Percentiles rank a stretch among this genome's conserved stretches.
These are phyloP conservation scores for Ogataea trehalophila DNA, from an alignment of 805 yeast species.

Conservation along the genomic window DNA sequence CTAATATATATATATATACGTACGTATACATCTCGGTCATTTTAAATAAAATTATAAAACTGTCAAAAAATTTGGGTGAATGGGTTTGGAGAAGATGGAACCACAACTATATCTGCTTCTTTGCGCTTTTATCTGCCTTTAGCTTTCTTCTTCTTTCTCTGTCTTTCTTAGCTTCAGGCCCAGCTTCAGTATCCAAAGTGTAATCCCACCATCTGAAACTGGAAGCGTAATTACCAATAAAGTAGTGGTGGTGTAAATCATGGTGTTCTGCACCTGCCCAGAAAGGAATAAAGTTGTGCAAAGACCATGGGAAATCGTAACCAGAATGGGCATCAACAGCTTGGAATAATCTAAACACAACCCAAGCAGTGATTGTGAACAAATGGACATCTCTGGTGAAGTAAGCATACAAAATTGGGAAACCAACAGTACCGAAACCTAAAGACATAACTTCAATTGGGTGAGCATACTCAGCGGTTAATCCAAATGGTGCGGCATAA, in stretches of 20 bases:
- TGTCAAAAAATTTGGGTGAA: neutral
- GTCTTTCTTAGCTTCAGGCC: conserved; percentile 44
- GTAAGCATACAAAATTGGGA: conserved; percentile 51
- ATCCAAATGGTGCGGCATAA: conserved; percentile 60
- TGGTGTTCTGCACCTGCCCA: conserved; percentile 68
- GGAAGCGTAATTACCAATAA: conserved; percentile 55
- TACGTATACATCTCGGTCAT: neutral
- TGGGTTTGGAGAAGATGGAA: neutral
- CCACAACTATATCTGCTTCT: conserved; percentile 5
- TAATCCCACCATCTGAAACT: conserved; percentile 58
- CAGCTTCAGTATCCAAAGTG: conserved; percentile 49
- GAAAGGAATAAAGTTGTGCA: conserved; percentile 51
- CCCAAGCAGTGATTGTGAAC: conserved; percentile 51
- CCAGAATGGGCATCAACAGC: conserved; percentile 62
- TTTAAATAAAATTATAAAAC: neutral
- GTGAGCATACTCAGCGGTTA: conserved; percentile 59
- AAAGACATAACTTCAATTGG: conserved; percentile 53
- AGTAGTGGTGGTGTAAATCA: conserved; percentile 56
- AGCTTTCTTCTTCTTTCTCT: conserved; percentile 41
- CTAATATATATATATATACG: neutral
- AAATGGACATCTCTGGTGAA: conserved; percentile 44
- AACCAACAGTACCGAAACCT: conserved; percentile 58
- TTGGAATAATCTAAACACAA: conserved; percentile 47
- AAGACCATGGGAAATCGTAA: conserved; percentile 58
- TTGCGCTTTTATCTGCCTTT: conserved; percentile 34